These are phyloP conservation scores for Brettanomyces custersianus DNA, from an alignment of 805 yeast genomes.

Conservation along the genomic window DNA sequence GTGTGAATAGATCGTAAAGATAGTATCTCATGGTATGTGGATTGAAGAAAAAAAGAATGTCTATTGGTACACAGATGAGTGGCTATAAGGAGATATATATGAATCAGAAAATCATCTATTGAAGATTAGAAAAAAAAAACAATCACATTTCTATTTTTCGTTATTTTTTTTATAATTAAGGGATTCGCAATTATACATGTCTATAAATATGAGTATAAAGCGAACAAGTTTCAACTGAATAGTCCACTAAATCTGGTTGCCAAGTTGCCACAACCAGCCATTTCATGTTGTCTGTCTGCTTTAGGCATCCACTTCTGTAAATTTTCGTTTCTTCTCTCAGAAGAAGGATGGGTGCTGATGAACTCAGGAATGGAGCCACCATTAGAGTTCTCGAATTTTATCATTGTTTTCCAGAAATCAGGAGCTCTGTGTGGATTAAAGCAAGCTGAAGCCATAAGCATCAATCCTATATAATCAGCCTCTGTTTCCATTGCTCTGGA, in stretches of 20 bases:
- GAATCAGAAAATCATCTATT: no score
- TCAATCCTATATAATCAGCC: conserved; percentile 90
- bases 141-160: no score
- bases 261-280: conserved; percentile 1
- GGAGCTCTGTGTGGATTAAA: conserved; percentile 70
- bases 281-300: conserved; percentile 35
- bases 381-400: conserved; percentile 33
- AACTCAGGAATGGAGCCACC: conserved; percentile 42
- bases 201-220: no score
- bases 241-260: neutral
- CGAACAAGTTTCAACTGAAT: no score
- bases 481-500: conserved; percentile 92
- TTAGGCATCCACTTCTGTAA: conserved; percentile 62
- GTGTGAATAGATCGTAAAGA: conserved; percentile 26
- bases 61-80: no score
- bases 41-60: no score
- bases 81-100: no score
- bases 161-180: neutral
- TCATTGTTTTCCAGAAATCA: conserved; percentile 78
- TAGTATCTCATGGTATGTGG: conserved; percentile 21
- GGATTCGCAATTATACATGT: neutral
- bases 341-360: conserved; percentile 85
- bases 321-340: conserved; percentile 59
- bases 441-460: conserved; percentile 88
- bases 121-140: no score